A percentile compares a stretch with the other conserved stretches of the same genome.
Conservation (phyloP, 179 eudicot species). For the Drosera spatulata region DNA sequence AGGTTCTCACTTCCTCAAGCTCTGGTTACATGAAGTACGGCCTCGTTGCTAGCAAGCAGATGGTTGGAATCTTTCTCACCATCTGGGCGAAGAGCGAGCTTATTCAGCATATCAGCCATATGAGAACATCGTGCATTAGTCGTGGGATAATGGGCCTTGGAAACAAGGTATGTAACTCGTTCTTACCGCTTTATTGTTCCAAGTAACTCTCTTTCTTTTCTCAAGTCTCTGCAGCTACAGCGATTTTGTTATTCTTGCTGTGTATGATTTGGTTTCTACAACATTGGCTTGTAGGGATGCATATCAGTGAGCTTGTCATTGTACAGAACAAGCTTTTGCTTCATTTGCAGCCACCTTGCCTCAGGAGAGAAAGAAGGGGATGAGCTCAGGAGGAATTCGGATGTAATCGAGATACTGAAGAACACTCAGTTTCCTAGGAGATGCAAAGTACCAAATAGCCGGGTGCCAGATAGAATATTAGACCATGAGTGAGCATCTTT, state of each 20-base stretch:
- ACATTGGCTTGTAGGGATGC: slow-evolving; percentile 46
- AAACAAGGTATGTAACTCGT: slow-evolving; percentile 39
- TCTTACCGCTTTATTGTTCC: neutral
- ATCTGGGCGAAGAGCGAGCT: slow-evolving; percentile 65
- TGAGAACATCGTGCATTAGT: slow-evolving; percentile 43
- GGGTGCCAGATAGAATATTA: slow-evolving; percentile 54
- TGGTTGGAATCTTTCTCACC: slow-evolving; percentile 72
- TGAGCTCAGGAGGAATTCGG: slow-evolving; percentile 58
- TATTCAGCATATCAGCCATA: slow-evolving; percentile 42
- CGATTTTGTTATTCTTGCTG: no score
- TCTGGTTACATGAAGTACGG: slow-evolving; percentile 26
- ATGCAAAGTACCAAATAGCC: slow-evolving; percentile 29
- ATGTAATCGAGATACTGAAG: slow-evolving; percentile 58
- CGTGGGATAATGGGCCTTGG: slow-evolving; percentile 85
- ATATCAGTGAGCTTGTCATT: slow-evolving; percentile 65
- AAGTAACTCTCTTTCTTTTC: neutral
- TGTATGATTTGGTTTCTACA: slow-evolving; percentile 2
- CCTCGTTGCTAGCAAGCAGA: slow-evolving; percentile 60
- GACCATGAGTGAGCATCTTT: slow-evolving; percentile 59
- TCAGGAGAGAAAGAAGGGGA: slow-evolving; percentile 94
- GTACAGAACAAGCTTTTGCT: slow-evolving; percentile 64
- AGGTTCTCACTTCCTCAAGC: slow-evolving; percentile 12
- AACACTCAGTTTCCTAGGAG: slow-evolving; percentile 48
- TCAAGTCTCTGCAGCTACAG: no score
- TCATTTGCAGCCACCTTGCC: slow-evolving; percentile 77